Evolutionary conservation across 1,139 yeast species (phyloP).

Genomic region (Sugiyamaella japonica): DNA sequence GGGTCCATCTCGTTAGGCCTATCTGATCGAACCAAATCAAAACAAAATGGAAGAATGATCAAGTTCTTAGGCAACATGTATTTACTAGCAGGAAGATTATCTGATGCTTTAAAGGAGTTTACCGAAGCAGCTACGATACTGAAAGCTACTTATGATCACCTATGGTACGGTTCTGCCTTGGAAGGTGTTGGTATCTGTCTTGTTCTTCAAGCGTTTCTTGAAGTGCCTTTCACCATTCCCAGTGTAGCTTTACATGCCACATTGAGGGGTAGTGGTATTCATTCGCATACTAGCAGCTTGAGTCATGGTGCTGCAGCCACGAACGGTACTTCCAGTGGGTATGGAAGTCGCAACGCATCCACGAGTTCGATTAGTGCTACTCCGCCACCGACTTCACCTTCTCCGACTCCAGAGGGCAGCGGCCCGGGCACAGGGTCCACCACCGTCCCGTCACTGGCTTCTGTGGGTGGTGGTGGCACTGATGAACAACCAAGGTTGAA

Average conservation of each 20-base stretch:
- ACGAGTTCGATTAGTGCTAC: slow-evolving; percentile 10
- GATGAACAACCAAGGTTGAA: slow-evolving; percentile 35
- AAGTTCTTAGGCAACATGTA: slow-evolving; percentile 77
- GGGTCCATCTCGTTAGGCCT: slow-evolving; percentile 42
- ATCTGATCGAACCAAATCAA: slow-evolving; percentile 54
- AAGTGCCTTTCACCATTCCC: slow-evolving; percentile 63
- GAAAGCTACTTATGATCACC: slow-evolving; percentile 64
- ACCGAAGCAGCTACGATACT: slow-evolving; percentile 66
- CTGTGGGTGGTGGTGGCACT: not conserved
- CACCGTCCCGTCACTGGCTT: not conserved
- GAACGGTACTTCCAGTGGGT: slow-evolving; percentile 2
- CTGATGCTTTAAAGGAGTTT: slow-evolving; percentile 68
- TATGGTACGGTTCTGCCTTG: slow-evolving; percentile 86
- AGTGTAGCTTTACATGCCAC: slow-evolving; percentile 43
- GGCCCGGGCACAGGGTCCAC: not conserved
- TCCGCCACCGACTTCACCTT: slow-evolving; percentile 10
- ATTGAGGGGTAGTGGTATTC: slow-evolving; percentile 1
- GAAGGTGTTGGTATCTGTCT: slow-evolving; percentile 76
- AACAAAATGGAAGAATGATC: slow-evolving; percentile 68
- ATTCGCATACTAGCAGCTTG: not conserved
- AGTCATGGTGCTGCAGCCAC: not conserved
- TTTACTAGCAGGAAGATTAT: slow-evolving; percentile 73
- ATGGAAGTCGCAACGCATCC: slow-evolving; percentile 11
- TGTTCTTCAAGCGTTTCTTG: slow-evolving; percentile 59
- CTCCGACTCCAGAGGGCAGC: slow-evolving; percentile 9